phyloP scores from a whole-genome alignment of 306 rosid species.

The Rosa lucieae region DNA sequence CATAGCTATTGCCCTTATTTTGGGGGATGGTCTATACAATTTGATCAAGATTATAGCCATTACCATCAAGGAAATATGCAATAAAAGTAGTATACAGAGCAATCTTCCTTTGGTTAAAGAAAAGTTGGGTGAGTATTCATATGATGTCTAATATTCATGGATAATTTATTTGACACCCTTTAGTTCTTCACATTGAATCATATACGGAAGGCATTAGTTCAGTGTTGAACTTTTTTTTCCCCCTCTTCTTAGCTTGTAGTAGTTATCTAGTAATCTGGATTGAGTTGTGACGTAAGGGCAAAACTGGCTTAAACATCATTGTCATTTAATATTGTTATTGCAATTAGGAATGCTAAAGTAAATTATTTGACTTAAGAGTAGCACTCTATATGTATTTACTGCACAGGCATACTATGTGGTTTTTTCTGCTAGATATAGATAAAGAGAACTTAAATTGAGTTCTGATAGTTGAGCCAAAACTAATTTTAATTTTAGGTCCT shows the following conservation, averaged over 20 bases:
- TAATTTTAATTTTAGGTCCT: background rate
- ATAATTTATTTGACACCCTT: conserved; percentile 9
- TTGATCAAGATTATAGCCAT: conserved; percentile 65
- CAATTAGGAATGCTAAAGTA: background rate
- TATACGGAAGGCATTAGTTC: background rate
- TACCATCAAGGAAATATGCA: conserved; percentile 65
- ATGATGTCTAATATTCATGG: conserved; percentile 12
- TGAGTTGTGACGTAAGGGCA: background rate
- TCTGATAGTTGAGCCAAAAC: background rate
- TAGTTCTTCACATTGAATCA: background rate
- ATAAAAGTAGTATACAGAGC: conserved; percentile 44
- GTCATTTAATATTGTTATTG: background rate
- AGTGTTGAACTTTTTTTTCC: background rate
- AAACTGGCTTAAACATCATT: background rate
- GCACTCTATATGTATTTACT: background rate
- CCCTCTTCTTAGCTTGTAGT: background rate
- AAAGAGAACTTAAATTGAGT: background rate
- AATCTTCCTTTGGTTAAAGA: conserved; percentile 61
- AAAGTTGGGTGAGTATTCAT: conserved; percentile 49
- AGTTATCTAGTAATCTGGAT: background rate
- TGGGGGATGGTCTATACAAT: conserved; percentile 94
- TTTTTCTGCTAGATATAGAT: background rate
- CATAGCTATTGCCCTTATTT: conserved; percentile 69
- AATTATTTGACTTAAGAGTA: background rate
- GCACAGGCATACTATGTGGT: background rate